A percentile compares a stretch with the other conserved stretches of the same genome.
Evolutionary conservation across 805 yeast species (phyloP).

Genomic region (Ogataea paradorogensis): DNA sequence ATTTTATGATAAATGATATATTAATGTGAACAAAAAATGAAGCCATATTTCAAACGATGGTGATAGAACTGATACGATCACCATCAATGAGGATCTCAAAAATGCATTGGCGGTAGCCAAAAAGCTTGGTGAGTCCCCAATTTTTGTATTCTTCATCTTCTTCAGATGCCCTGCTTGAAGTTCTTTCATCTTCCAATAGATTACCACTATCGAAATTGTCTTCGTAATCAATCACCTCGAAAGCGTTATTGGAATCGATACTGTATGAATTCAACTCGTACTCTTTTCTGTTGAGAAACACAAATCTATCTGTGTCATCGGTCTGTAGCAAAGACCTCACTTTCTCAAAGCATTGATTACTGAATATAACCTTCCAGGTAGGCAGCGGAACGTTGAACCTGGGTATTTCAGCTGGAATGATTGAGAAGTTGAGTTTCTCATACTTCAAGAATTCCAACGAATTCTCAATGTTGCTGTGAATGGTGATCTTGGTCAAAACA

Average conservation of each 20-base stretch:
- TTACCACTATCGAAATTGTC: slow-evolving; percentile 19
- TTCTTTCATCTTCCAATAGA: slow-evolving; percentile 3
- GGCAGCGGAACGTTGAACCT: background rate
- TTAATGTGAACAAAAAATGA: background rate
- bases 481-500: slow-evolving; percentile 42
- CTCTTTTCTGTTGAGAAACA: slow-evolving; percentile 34
- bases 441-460: slow-evolving; percentile 53
- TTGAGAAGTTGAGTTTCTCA: slow-evolving; percentile 42
- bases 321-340: background rate
- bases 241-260: slow-evolving; percentile 19
- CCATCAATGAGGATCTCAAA: slow-evolving; percentile 34
- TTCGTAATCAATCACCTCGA: slow-evolving; percentile 31
- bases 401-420: background rate
- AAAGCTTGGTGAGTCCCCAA: slow-evolving; percentile 36
- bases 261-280: slow-evolving; percentile 29
- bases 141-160: slow-evolving; percentile 25
- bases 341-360: slow-evolving; percentile 2
- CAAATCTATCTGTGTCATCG: slow-evolving; percentile 19
- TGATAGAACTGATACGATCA: slow-evolving; percentile 28
- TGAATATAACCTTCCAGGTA: background rate
- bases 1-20: slow-evolving; percentile 6
- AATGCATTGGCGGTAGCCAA: slow-evolving; percentile 24
- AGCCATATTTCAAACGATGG: slow-evolving; percentile 18
- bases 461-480: slow-evolving; percentile 54
- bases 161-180: slow-evolving; percentile 2